Conservation (phyloP, 1,284 basidiomycete species). For the Veloboletus limbatus region DNA sequence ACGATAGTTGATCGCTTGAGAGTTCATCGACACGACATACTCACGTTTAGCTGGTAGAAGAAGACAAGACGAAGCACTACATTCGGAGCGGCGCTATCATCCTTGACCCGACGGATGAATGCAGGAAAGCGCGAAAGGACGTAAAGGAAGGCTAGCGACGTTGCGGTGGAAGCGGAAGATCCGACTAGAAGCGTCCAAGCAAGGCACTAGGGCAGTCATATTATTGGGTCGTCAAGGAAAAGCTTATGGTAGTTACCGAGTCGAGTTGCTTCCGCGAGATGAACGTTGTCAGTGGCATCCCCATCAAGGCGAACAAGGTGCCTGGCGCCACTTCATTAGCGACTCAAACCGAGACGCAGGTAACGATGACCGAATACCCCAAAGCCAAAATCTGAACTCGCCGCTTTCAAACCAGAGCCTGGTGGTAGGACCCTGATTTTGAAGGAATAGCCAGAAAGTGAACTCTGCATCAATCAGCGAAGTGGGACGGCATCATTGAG, state of each 20-base stretch:
- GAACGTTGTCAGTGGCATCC: slow-evolving; percentile 65
- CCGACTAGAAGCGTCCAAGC: slow-evolving; percentile 71
- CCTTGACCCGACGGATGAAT: slow-evolving; percentile 65
- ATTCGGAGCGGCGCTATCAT: slow-evolving; percentile 64
- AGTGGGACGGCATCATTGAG: background rate
- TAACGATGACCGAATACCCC: slow-evolving; percentile 40
- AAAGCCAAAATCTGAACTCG: slow-evolving; percentile 60
- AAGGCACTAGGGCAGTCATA: slow-evolving; percentile 43
- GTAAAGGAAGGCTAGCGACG: slow-evolving; percentile 64
- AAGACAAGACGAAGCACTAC: slow-evolving; percentile 67
- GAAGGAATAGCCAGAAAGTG: slow-evolving; percentile 73
- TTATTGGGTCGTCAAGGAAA: slow-evolving; percentile 1
- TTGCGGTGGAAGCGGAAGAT: slow-evolving; percentile 56
- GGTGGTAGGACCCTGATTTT: slow-evolving; percentile 65
- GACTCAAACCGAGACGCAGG: slow-evolving; percentile 8
- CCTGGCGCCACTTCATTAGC: slow-evolving; percentile 39
- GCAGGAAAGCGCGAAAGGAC: slow-evolving; percentile 63
- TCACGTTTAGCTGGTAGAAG: slow-evolving; percentile 73
- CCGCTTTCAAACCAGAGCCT: slow-evolving; percentile 69
- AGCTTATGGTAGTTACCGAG: slow-evolving; percentile 41
- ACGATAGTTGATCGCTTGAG: slow-evolving; percentile 3
- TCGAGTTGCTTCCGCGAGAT: slow-evolving; percentile 53
- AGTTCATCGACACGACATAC: slow-evolving; percentile 24
- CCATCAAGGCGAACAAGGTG: slow-evolving; percentile 57
- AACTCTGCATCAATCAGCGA: slow-evolving; percentile 47